phyloP scores from a whole-genome alignment of 2,329 filamentous ascomycete genomes.

The Clarireedia monteithiana region DNA sequence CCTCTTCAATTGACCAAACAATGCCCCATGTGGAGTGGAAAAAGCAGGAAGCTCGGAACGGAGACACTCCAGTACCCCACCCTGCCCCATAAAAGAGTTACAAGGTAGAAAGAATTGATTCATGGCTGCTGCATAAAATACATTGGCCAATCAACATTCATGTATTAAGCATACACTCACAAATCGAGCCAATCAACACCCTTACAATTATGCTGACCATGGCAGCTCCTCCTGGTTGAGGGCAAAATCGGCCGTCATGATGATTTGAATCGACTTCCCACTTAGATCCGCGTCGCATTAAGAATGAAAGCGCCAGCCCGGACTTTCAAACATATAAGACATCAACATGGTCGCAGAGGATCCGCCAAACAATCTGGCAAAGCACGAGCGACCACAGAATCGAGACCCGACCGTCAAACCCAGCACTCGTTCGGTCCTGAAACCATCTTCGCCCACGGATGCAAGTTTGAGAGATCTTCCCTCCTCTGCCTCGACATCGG shows the following conservation, averaged over 20 bases:
- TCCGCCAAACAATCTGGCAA: not conserved
- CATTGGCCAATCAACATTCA: not conserved
- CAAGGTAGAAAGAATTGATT: not conserved
- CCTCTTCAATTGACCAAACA: too few species aligned
- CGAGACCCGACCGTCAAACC: not conserved
- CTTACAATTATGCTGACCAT: not conserved
- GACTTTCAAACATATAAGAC: not conserved
- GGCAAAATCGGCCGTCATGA: not conserved
- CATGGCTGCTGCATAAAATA: not conserved
- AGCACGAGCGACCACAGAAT: too few species aligned
- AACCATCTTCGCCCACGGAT: not conserved
- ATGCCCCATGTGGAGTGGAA: not conserved
- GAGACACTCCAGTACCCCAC: not conserved
- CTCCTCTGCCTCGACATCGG: not conserved
- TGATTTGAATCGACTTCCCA: not conserved
- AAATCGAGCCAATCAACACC: not conserved
- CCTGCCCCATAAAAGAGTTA: too few species aligned
- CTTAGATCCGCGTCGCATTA: not conserved
- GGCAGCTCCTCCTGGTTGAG: not conserved
- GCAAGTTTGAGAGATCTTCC: not conserved
- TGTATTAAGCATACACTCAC: not conserved
- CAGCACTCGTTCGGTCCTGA: not conserved
- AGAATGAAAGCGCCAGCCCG: not conserved
- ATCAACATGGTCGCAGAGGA: not conserved
- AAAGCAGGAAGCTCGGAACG: not conserved